Evolutionary conservation across 768 basidiomycete genomes (phyloP), one percentile per base, ranked within the genome.

Genomic region (Auricularia heimuer): DNA sequence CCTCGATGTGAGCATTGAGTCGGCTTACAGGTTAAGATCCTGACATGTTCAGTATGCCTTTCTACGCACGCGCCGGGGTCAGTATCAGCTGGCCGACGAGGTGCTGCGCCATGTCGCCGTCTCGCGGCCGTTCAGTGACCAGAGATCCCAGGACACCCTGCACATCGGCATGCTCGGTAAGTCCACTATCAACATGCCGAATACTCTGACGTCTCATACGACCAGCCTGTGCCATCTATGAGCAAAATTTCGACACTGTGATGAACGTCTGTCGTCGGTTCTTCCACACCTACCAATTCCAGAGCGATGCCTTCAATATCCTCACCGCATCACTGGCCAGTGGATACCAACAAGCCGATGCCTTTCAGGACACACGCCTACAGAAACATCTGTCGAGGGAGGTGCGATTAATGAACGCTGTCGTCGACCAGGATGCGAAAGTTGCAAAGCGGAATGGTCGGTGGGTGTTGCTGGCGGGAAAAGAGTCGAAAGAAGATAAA

Each of bases 341-440:
- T 65, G 92, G 92, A 0, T 69, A 88, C 3, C 80, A 80, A 34
- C 80, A 88, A 3, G 85, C 88, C 0, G 89, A 92, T 67, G 82
- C 88, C 0, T 91, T 94, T 75, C 87, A 90, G 68, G 84, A 84
- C 1, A 83, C 86, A 0, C 87, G 88, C 0, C 77, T 96, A 10
- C 92, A 93, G 68, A 96, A 96, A 70, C 89, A 90, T 70, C 74
- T 94, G 34, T 83, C 90, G 42, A 81, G 95, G 12, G 93, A 96
- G 73, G 78, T 94, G 74, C 83, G 84, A 67, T 73, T 90, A 7
- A 82, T 78, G 18, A 88, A 93, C 69, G 75, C 81, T 0, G 87
- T 88, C 0, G 83, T 86, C 21, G 83, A 83, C 64, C 84, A 83
- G 35, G 84, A 83, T 2, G 86, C 87, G 36, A 67, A 89, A 35